Conservation (phyloP, 2,329 filamentous ascomycete genomes). For the Ophiocordyceps polyrhachis-furcata region DNA sequence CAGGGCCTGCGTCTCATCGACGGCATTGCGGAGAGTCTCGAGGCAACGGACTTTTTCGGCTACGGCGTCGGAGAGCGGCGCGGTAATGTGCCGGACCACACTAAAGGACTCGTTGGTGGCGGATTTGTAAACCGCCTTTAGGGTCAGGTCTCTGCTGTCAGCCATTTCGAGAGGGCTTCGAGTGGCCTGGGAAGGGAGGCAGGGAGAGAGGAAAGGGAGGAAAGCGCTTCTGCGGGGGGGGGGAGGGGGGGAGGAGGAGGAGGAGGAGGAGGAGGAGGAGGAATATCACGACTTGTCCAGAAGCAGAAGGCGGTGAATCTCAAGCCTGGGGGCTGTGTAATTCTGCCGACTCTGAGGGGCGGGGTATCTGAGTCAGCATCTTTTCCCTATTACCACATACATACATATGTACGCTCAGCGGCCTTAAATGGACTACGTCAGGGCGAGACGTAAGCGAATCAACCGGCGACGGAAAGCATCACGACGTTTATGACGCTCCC, state of each 20-base stretch:
- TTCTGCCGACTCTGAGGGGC: background rate
- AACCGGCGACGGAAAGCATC: background rate
- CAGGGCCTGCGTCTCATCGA: slow-evolving; percentile 38
- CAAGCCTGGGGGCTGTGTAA: background rate
- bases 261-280: background rate
- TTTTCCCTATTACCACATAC: too few species aligned
- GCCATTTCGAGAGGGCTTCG: background rate
- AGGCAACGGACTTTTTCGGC: slow-evolving; percentile 41
- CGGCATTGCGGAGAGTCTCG: slow-evolving; percentile 34
- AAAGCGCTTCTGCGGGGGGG: background rate
- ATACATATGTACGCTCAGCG: too few species aligned
- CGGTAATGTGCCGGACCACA: slow-evolving; percentile 17
- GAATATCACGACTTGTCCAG: background rate
- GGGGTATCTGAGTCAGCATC: background rate
- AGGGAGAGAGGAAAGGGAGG: background rate
- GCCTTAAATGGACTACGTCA: background rate
- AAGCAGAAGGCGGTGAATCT: background rate
- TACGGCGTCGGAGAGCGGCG: slow-evolving; percentile 17
- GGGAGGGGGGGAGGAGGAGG: background rate
- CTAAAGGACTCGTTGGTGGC: slow-evolving; percentile 28
- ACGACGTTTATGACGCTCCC: background rate
- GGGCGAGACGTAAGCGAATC: background rate
- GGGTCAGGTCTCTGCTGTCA: slow-evolving; percentile 3
- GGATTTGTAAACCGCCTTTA: slow-evolving; percentile 36
- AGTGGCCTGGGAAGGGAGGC: background rate